A percentile compares a stretch with the other conserved stretches of the same genome.
phyloP scores from a whole-genome alignment of 192 early-diverging fungal species.

The Thamnidium elegans region DNA sequence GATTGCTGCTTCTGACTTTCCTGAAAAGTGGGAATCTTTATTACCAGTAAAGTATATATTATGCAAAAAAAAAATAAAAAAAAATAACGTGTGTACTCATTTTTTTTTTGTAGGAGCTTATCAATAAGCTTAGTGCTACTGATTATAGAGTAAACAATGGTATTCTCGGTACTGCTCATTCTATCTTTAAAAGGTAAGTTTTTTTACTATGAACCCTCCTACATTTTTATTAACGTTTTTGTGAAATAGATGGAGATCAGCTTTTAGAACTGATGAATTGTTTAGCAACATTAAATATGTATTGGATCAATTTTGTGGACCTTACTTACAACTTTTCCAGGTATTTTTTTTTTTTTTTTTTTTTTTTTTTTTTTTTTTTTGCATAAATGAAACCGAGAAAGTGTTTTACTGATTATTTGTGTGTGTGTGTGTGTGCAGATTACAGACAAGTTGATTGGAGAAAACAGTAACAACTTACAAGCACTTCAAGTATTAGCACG shows the following conservation, averaged over 20 bases:
- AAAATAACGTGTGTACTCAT: too few species aligned
- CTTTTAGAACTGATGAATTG: conserved; percentile 74
- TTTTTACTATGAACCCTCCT: background rate
- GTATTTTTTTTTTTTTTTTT: conserved; percentile 37
- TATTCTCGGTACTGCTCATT: conserved; percentile 91
- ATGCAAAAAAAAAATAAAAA: too few species aligned
- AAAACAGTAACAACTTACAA: conserved; percentile 56
- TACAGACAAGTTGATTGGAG: conserved; percentile 76
- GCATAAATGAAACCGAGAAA: background rate
- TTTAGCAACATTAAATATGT: conserved; percentile 93
- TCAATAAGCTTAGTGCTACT: conserved; percentile 67
- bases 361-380: background rate
- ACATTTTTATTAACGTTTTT: background rate
- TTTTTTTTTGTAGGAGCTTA: conserved; percentile 52
- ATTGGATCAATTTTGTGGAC: conserved; percentile 76
- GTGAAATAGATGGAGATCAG: conserved; percentile 73
- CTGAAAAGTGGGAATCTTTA: conserved; percentile 81
- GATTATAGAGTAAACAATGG: conserved; percentile 88
- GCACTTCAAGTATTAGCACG: conserved; percentile 73
- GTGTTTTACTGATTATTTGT: too few species aligned
- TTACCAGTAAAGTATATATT: conserved; percentile 52
- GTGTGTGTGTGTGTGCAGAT: too few species aligned
- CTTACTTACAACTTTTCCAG: conserved; percentile 82
- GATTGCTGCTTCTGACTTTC: conserved; percentile 93
- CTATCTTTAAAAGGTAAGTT: conserved; percentile 81